Evolutionary conservation across 768 basidiomycete genomes (phyloP).

Genomic region (Lactarius hatsudake): DNA sequence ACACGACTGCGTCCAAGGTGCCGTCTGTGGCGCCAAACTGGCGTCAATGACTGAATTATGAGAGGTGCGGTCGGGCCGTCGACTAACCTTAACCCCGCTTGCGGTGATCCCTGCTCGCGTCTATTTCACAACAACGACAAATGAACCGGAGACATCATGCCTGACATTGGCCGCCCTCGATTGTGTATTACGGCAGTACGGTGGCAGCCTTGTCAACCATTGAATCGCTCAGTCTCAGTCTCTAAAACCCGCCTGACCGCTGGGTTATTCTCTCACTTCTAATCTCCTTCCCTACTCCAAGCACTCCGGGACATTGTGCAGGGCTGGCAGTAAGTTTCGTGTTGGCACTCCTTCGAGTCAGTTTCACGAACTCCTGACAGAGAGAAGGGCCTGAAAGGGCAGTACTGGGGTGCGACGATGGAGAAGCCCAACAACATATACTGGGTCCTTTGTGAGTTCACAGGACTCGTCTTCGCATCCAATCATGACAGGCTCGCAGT

Average conservation of each 20-base stretch:
- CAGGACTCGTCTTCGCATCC: background rate
- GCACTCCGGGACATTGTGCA: background rate
- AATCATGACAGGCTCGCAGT: background rate
- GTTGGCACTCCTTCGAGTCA: background rate
- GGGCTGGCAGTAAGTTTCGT: conserved; percentile 12
- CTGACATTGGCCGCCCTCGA: too few relatives aligned
- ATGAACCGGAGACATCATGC: background rate
- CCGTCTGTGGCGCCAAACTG: too few relatives aligned
- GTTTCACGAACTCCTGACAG: background rate
- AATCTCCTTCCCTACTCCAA: background rate
- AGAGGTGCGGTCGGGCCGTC: too few relatives aligned
- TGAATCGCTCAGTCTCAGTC: background rate
- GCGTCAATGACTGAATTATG: too few relatives aligned
- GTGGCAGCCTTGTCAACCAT: background rate
- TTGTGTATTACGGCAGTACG: background rate
- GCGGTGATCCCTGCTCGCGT: background rate
- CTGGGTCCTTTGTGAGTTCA: conserved; percentile 16
- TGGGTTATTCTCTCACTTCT: background rate
- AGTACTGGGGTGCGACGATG: conserved; percentile 13
- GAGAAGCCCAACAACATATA: background rate
- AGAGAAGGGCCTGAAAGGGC: conserved; percentile 8
- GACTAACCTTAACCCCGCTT: too few relatives aligned
- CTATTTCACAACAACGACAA: too few relatives aligned
- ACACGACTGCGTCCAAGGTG: too few relatives aligned
- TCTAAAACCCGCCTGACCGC: background rate